Conservation (phyloP, 805 yeast genomes). For the Ogataea salicorniae region DNA sequence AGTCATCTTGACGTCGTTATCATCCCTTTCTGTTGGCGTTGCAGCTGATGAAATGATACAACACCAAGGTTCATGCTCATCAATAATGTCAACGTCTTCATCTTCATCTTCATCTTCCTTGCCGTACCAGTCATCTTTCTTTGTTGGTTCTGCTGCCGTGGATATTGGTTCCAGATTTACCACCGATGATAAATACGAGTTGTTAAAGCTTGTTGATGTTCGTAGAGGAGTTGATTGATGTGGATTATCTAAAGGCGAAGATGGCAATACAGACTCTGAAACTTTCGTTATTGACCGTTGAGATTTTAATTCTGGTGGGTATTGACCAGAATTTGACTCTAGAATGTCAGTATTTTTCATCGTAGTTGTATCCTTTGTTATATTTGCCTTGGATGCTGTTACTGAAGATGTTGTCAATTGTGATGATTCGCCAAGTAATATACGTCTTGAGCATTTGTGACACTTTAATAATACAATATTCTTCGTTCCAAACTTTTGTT, state of each 20-base stretch:
- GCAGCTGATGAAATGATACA: constrained; percentile 16
- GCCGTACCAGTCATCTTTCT: background rate
- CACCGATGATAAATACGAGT: too few species aligned
- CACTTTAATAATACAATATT: constrained; percentile 28
- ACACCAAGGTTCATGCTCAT: constrained; percentile 37
- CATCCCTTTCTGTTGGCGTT: constrained; percentile 1
- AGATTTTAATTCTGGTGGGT: constrained; percentile 19
- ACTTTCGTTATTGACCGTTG: constrained; percentile 7
- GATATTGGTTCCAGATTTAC: too few species aligned
- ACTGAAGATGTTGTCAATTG: background rate
- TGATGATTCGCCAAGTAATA: constrained; percentile 21
- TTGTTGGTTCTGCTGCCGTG: too few species aligned
- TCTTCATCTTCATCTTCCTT: constrained; percentile 15
- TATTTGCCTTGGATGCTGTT: background rate
- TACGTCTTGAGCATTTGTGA: constrained; percentile 32
- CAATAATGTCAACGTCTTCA: constrained; percentile 25
- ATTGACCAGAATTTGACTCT: constrained; percentile 23
- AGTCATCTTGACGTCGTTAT: constrained; percentile 8
- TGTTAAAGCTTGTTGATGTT: background rate
- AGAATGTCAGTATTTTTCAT: constrained; percentile 4
- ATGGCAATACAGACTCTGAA: background rate
- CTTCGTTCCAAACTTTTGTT: constrained; percentile 22
- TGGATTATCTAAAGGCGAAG: background rate
- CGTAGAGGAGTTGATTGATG: background rate
- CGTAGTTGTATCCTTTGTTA: background rate